Percentiles rank a stretch among this genome's conserved stretches.
phyloP scores from a whole-genome alignment of 2,329 filamentous ascomycete genomes.

The Penicillium frequentans region DNA sequence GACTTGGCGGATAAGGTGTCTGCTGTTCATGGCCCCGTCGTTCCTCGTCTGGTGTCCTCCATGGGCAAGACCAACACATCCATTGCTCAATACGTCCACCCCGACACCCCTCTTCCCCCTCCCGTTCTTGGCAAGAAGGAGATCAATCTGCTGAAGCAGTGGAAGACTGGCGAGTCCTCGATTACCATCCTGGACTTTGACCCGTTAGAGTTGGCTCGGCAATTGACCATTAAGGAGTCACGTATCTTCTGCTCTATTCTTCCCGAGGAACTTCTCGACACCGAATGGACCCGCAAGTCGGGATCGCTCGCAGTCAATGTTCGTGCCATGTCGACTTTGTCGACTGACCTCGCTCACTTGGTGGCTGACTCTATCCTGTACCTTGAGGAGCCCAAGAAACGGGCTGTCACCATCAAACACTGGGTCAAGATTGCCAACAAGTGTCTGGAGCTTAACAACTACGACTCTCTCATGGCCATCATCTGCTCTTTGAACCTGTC shows the following conservation, averaged over 20 bases:
- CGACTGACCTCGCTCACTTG: slow-evolving; percentile 87
- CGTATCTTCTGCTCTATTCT: slow-evolving; percentile 87
- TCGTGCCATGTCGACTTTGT: slow-evolving; percentile 87
- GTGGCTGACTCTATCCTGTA: slow-evolving; percentile 91
- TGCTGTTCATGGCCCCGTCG: slow-evolving; percentile 69
- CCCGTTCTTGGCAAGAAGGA: slow-evolving; percentile 75
- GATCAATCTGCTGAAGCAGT: slow-evolving; percentile 67
- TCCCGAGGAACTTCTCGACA: slow-evolving; percentile 85
- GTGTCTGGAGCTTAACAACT: slow-evolving; percentile 89
- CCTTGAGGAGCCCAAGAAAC: slow-evolving; percentile 87
- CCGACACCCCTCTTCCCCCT: slow-evolving; percentile 70
- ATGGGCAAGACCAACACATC: slow-evolving; percentile 86
- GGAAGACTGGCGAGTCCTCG: slow-evolving; percentile 68
- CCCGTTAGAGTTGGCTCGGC: slow-evolving; percentile 82
- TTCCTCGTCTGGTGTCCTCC: slow-evolving; percentile 78
- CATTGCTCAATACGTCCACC: slow-evolving; percentile 66
- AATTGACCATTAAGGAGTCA: slow-evolving; percentile 91
- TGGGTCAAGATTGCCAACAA: slow-evolving; percentile 94
- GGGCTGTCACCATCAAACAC: slow-evolving; percentile 87
- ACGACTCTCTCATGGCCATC: slow-evolving; percentile 95
- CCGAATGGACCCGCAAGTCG: slow-evolving; percentile 90
- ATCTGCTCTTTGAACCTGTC: slow-evolving; percentile 92
- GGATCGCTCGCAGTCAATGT: slow-evolving; percentile 82
- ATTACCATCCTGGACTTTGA: slow-evolving; percentile 89
- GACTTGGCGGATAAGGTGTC: slow-evolving; percentile 80